These are phyloP conservation scores for Parsonsia alboflavescens DNA, from an alignment of 257 asterid species.

Conservation along the genomic window DNA sequence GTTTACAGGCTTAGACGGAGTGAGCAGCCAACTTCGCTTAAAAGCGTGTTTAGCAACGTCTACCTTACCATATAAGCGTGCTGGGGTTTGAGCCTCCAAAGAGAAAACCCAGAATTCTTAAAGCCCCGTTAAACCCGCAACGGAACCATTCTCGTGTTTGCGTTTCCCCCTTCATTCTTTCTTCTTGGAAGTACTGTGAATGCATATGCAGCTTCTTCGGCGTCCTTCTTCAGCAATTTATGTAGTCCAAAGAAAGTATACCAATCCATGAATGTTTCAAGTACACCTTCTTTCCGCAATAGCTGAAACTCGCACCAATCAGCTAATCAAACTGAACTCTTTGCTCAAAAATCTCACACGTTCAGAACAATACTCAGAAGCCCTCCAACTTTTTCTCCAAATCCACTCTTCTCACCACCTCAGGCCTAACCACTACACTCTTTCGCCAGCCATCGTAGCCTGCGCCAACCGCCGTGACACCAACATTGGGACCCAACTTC, in stretches of 20 bases:
- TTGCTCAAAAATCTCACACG: slow-evolving; percentile 40
- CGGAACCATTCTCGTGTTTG: too few species aligned
- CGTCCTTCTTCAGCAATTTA: not conserved
- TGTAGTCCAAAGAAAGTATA: not conserved
- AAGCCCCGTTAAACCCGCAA: not conserved
- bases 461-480: slow-evolving; percentile 40
- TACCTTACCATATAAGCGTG: not conserved
- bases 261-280: slow-evolving; percentile 1
- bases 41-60: not conserved
- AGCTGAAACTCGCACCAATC: slow-evolving; percentile 24
- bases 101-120: not conserved
- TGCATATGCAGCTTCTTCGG: not conserved
- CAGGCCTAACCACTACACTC: slow-evolving; percentile 70
- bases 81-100: not conserved
- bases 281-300: slow-evolving; percentile 6
- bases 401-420: slow-evolving; percentile 48
- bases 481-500: slow-evolving; percentile 57
- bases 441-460: slow-evolving; percentile 67
- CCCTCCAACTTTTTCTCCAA: slow-evolving; percentile 49
- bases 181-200: not conserved
- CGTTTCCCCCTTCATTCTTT: not conserved
- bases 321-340: slow-evolving; percentile 55
- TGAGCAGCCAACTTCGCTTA: not conserved
- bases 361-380: slow-evolving; percentile 32
- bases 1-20: not conserved